Evolutionary conservation across 768 basidiomycete species (phyloP), one percentile per base, ranked within the genome.

Genomic region (Suillus paluster): DNA sequence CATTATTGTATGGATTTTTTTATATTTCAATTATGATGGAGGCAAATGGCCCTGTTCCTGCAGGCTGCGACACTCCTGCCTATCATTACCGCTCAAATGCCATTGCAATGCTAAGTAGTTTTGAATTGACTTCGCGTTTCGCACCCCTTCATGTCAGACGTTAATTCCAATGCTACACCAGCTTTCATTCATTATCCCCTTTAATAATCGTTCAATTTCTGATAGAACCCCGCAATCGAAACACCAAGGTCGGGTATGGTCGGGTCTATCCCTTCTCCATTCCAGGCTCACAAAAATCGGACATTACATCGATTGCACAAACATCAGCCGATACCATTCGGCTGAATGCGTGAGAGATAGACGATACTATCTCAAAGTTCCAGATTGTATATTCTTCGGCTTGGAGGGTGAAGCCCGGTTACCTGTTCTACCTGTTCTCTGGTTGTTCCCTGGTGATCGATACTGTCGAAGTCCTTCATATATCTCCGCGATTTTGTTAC

Each of bases 291-390:
- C 36, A 23, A 36, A 23, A 55, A 38, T 30, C 19, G 36, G 17
- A 54, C 17, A 38, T 55, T 4, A 55, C 54, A 39, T 55, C 19
- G 38, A 55, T 55, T 19, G 10, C 38, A 39, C 38, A 19, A 17
- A 17, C 38, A 11, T 19, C 52, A 53, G 14, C 33, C 33, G 52
- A 53, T 55, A 55, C 30, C 3, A 3, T 3, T 36, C 15, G 49
- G 36, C 23, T 25, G 54, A 38, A 23, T 55, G 38, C 38, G 54
- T 55, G 54, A 55, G 54, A 39, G 54, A 39, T 11, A 21, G 36
- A 39, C 11, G 54, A 39, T 39, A 19, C 38, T 8, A 44, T 33
- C 5, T 30, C 49, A 50, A 50, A 50, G 49, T 50, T 30, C 49
- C 27, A 50, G 30, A 33, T 11, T 50, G 27, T 10, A 25, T 21